Base-by-base conservation (phyloP, 108 stramenopile genomes). In the Cyclotella choctawhatcheeana region DNA sequence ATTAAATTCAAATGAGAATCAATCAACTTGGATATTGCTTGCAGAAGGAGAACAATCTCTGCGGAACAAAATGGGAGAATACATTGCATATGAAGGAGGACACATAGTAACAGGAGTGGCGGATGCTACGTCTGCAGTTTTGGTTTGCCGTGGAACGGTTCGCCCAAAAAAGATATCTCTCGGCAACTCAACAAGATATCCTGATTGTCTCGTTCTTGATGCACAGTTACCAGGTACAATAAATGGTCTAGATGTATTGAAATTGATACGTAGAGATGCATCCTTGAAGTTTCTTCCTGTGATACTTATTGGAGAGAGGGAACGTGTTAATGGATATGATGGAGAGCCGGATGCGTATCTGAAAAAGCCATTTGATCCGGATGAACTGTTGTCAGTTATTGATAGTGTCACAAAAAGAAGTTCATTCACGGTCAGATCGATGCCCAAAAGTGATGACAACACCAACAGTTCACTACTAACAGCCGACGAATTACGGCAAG, bases 291-390 rank as follows among this genome's bases (percentile, higher is more conserved):
- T 54, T 14, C 53, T 94, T 13, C 95, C 95, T 8, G 88, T 96
- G 21, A 62, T 96, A 14, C 67, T 96, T 14, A 59, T 96, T 17
- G 93, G 89, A 35, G 90, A 92, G 25, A 89, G 83, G 65, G 89
- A 7, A 79, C 79, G 76, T 82, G 59, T 94, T 64, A 68, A 64
- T 25, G 95, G 91, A 43, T 96, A 85, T 73, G 74, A 89, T 43
- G 84, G 83, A 29, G 95, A 91, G 17, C 89, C 91, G 10, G 92
- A 93, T 86, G 93, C 88, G 14, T 96, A 93, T 63, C 45, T 96
- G 26, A 79, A 89, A 26, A 96, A 94, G 73, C 95, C 95, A 25
- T 93, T 96, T 65, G 85, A 93, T 67, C 90, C 90, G 26, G 89
- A 91, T 24, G 95, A 96, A 63, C 67, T 96, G 29, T 33, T 94